Base-by-base conservation (phyloP, 1,139 yeast genomes). In the Hansenula anomala region DNA sequence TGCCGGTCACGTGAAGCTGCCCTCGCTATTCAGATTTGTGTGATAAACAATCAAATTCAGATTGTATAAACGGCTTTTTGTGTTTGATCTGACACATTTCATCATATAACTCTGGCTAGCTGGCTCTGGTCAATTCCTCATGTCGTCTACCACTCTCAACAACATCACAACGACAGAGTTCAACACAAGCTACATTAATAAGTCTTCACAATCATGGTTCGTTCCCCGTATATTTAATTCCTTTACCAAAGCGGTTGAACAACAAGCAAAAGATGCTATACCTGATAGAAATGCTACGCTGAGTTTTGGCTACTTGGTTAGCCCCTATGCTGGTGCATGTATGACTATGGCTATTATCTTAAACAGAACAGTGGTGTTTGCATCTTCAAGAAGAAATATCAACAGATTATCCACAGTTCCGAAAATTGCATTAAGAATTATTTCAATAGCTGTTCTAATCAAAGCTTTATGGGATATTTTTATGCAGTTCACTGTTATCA, bases 331-430 rank as follows among this genome's bases (percentile, higher is more conserved):
- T 1, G 55, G 70, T 23, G 63, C 68, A 36, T 73, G 89, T 57
- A 71, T 82, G 68, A 60, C 73, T 11, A 78, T 82, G 71, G 86
- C 88, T 0, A 66, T 82, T 4, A 54, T 81, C 1, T 62, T 82
- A 54, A 82, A 83, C 56, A 61, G 90, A 39, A 80, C 86, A 0
- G 64, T 77, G 40, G 80, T 78, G 7, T 75, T 82, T 62, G 89
- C 89, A 0, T 71, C 83, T 8, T 71, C 83, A 0, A 66, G 83
- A 47, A 54, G 67, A 14, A 58, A 42, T 54, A 41, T 37, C 45
- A 28, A 36, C 8, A 33, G 42, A 12, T 13, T 33, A 6, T 33
- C 35, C 8, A 32, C 17, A 4, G n/a, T 26, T 4, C 28, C 44
- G 6, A 35, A 36, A 12, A 19, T 29, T 15, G 16, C n/a, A 15